Evolutionary conservation across 108 stramenopile genomes (phyloP), one percentile per base, ranked within the genome.

Genomic region (Schizochytrium sp.): DNA sequence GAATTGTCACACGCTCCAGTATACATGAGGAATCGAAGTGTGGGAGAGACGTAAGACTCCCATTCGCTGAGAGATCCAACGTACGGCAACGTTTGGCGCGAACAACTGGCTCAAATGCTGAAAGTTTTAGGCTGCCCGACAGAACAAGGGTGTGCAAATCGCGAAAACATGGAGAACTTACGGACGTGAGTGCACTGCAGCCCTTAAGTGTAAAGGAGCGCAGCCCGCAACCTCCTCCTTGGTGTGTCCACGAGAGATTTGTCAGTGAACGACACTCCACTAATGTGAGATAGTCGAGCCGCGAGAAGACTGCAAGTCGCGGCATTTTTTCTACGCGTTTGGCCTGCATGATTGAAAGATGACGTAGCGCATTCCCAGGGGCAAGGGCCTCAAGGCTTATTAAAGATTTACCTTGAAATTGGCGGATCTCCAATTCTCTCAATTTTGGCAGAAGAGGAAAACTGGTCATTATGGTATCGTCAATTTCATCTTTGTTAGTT

Each of bases 231-330:
- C 44, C 44, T 38, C 64, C 64, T 7, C 42, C 64, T 38, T 44
- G 64, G 28, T 69, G 64, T 15, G 64, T 69, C 64, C 64, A 69
- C 5, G 64, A 1, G 1, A 69, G 64, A 69, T 44, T 69, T 44
- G 64, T 2, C 10, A 69, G 40, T 2, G 64, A 7, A 38, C 19
- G 64, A 44, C 64, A 69, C 7, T 38, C 28, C 12, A 7, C 2
- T 5, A 69, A 15, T 38, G 28, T 5, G 64, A 69, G 64, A 7
- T 15, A 44, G 5, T 69, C 19, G 12, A 69, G 64, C 19, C 28
- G 10, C 12, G 10, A 44, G 15, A 69, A 69, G 28, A 44, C 64
- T 8, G 28, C 64, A 38, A 69, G 64, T 13, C 64, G 64, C 28
- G 64, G 64, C 64, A 44, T 38, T 44, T 28, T 7, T 38, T 69